Percentiles rank a stretch among this genome's conserved stretches.
Evolutionary conservation across 2,329 filamentous ascomycete genomes (phyloP).

Genomic region (Microdochium nivale): DNA sequence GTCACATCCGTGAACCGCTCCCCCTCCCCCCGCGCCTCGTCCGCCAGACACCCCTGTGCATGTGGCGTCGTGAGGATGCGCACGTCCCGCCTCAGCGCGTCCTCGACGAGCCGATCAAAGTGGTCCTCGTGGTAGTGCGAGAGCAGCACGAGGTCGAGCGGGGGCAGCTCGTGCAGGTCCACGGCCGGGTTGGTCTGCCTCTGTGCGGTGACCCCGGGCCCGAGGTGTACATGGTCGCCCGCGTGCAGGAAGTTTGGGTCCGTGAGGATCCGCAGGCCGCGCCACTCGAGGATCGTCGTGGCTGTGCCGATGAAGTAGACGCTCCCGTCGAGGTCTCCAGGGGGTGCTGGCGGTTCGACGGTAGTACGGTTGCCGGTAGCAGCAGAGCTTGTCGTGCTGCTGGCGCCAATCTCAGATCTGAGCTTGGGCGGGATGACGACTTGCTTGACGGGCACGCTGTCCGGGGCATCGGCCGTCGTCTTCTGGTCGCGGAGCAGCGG

Average conservation of each 20-base stretch:
- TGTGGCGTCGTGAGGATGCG: constrained; percentile 57
- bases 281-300: constrained; percentile 46
- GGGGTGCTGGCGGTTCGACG: no score
- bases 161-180: constrained; percentile 48
- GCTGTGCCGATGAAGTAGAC: constrained; percentile 48
- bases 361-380: neutral
- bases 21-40: constrained; percentile 18
- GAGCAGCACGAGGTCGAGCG: constrained; percentile 50
- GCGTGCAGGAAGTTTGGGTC: constrained; percentile 59
- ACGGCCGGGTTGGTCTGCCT: constrained; percentile 51
- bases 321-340: constrained; percentile 23
- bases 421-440: neutral
- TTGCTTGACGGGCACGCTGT: neutral
- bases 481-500: neutral
- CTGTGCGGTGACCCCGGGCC: constrained; percentile 48
- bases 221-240: constrained; percentile 58
- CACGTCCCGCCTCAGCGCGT: constrained; percentile 34
- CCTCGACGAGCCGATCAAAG: constrained; percentile 30
- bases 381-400: neutral
- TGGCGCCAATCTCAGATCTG: neutral
- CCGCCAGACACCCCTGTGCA: constrained; percentile 41
- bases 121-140: constrained; percentile 54
- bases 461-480: neutral
- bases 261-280: constrained; percentile 43
- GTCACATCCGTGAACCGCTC: constrained; percentile 40